Base-by-base conservation (phyloP, 768 basidiomycete genomes). In the Lactarius deliciosus region DNA sequence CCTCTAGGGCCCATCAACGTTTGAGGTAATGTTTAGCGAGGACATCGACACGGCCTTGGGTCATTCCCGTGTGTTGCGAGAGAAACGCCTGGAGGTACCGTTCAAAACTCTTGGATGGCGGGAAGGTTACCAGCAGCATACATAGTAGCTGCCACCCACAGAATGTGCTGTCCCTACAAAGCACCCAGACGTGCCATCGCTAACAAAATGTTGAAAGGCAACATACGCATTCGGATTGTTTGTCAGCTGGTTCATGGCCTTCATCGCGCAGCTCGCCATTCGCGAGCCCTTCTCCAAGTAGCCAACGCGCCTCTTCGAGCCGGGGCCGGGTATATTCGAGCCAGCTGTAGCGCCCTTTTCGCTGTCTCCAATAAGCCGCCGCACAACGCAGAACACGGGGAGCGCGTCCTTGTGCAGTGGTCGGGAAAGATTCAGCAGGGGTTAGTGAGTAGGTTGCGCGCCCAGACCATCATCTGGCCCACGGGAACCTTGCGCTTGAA, bases 71-170 rank as follows among this genome's bases (percentile, higher is more conserved):
- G 62, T 88, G 86, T 57, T 86, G 84, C 68, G 87, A 83, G 54
- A 96, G 85, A 77, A 94, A 96, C n/a, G 83, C 81, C 32, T 83
- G 85, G 11, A 96, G 82, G 75, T 93, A 93, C 0, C 87, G 82
- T 74, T 95, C 94, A 72, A 96, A 95, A 75, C 94, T 89, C 78
- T 94, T 94, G 11, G 93, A 95, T 1, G 96, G 95, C 5, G 92
- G 92, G 75, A 98, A 98, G 2, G 93, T 91, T 63, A 92, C 85
- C n/a, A 95, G 81, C 30, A 95, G 80, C 2, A 98, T 93, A 74
- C 93, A 96, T 54, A 96, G 79, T 58, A 97, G 79, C 73, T 97
- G 96, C 91, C 94, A 97, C 30, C 95, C 96, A 73, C 89, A 89
- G 79, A 97, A 94, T 38, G 86, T 75, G 73, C 92, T 90, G 73